Evolutionary conservation across 106 monocot genomes (phyloP).

Genomic region (Agapanthus africanus): DNA sequence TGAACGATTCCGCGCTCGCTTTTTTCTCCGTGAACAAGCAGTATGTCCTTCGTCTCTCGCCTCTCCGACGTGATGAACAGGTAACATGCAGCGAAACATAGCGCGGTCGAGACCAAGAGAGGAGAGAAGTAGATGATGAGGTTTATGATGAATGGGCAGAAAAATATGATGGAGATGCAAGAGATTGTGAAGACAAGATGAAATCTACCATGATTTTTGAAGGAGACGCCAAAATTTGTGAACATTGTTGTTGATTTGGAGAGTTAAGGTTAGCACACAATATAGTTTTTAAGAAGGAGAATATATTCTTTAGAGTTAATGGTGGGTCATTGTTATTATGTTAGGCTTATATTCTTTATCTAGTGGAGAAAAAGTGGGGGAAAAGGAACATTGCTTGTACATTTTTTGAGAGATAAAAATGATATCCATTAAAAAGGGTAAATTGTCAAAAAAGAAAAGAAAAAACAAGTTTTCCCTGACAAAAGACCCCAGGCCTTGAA

Average conservation of each 20-base stretch:
- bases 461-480: too few species aligned
- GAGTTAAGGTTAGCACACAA: background rate
- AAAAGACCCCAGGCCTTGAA: too few species aligned
- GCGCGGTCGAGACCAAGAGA: constrained; percentile 22
- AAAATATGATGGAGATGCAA: background rate
- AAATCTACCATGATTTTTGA: constrained; percentile 1
- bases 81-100: constrained; percentile 10
- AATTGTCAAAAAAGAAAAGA: too few species aligned
- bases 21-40: constrained; percentile 13
- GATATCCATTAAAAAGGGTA: too few species aligned
- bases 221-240: background rate
- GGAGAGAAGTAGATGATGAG: constrained; percentile 22
- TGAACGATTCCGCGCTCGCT: constrained; percentile 12
- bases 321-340: constrained; percentile 8
- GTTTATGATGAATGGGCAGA: constrained; percentile 9
- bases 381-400: too few species aligned
- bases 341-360: constrained; percentile 8
- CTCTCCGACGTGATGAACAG: constrained; percentile 19
- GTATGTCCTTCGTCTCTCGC: constrained; percentile 8
- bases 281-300: constrained; percentile 9
- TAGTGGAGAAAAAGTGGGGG: too few species aligned
- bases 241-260: constrained; percentile 11
- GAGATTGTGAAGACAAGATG: background rate
- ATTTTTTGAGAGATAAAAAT: too few species aligned
- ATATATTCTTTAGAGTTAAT: constrained; percentile 13